Evolutionary conservation across 2,329 filamentous ascomycete genomes (phyloP), one percentile per base, ranked within the genome.

Genomic region (Colletotrichum gloeosporioides): DNA sequence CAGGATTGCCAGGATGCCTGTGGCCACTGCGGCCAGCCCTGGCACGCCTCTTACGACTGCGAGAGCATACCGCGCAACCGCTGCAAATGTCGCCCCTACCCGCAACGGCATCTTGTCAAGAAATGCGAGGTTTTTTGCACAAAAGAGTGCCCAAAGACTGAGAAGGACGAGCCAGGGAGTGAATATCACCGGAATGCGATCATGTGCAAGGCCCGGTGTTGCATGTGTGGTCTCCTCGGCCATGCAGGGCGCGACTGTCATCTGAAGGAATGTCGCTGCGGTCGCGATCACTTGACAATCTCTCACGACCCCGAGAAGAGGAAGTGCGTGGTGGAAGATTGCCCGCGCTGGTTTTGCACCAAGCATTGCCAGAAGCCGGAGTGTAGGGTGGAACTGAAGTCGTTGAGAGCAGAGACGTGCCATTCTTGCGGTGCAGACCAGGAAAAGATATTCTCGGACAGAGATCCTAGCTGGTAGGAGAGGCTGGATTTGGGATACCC

Each of bases 211-310:
- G 64, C 78, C 18, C 82, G 86, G 22, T 87, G 85, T 77, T 87
- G 85, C 76, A 87, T 87, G 85, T 87, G 86, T 73, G 85, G 85
- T n/a, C 70, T 83, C 5, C 78, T 76, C 25, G 84, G 83, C 3
- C 85, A 87, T 73, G 81, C 80, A 31, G 85, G 85, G n/a, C 79
- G 73, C 16, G 80, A 85, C 32, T 87, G 85, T 74, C 79, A 81
- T 27, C 68, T 83, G 36, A 80, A 80, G 71, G 78, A 73, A 22
- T 87, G 85, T 69, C 80, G 82, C 6, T 87, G 85, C 78, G 84
- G 85, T 18, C 78, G 72, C 13, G 75, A 78, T 12, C 85, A 87
- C 73, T 79, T 87, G 57, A 84, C 74, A 3, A 31, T 65, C 10
- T 18, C 27, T 12, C 74, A 74, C 27, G 36, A 61, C 44, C 15